These are phyloP conservation scores for Fusarium odoratissimum DNA, from an alignment of 2,329 filamentous ascomycete genomes.

Conservation along the genomic window DNA sequence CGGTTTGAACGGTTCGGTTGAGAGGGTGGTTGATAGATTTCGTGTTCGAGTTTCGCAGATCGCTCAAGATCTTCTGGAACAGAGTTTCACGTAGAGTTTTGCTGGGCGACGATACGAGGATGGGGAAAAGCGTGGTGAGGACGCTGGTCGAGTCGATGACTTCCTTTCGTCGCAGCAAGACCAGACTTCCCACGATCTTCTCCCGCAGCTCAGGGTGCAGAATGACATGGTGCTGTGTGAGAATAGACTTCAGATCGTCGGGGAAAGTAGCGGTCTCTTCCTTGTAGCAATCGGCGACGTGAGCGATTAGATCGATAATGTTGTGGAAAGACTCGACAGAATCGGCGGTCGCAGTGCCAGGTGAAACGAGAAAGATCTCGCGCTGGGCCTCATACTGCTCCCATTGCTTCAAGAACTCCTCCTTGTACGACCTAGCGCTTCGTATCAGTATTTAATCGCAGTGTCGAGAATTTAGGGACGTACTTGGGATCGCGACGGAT, in stretches of 20 bases:
- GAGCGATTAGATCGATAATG: conserved; percentile 91
- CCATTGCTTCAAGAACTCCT: conserved; percentile 90
- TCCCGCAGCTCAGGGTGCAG: conserved; percentile 88
- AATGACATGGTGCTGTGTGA: conserved; percentile 83
- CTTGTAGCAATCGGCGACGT: conserved; percentile 94
- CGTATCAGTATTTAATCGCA: conserved; percentile 22
- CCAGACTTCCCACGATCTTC: conserved; percentile 92
- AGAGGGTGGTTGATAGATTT: conserved; percentile 91
- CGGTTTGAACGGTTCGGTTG: conserved; percentile 92
- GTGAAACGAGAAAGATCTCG: conserved; percentile 90
- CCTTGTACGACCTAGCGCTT: conserved; percentile 77
- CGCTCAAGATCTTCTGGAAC: conserved; percentile 90
- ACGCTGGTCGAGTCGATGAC: conserved; percentile 86
- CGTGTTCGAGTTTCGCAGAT: conserved; percentile 87
- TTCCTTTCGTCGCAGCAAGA: conserved; percentile 89
- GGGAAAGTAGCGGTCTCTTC: conserved; percentile 82
- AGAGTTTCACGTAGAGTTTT: conserved; percentile 87
- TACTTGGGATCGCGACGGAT: conserved; percentile 86
- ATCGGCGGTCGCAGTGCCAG: conserved; percentile 79
- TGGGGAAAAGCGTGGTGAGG: conserved; percentile 92
- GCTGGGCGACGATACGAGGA: conserved; percentile 90
- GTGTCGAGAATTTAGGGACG: conserved; percentile 41
- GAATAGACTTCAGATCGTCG: conserved; percentile 81
- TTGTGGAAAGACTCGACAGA: conserved; percentile 88
- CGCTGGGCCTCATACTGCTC: conserved; percentile 91